Percentiles rank a stretch among this genome's conserved stretches.
Evolutionary conservation across 176 grass and related monocot species (phyloP).

Genomic region (Sorghum bicolor): Sorghum_bicolor_NCBIv3 NC_012872.2:51262501-51263000

Average conservation of each 20-base stretch:
- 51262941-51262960: too few species aligned
- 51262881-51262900: too few species aligned
- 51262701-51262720: neutral
- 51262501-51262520: conserved; percentile 26
- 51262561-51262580: neutral
- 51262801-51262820: too few species aligned
- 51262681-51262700: neutral
- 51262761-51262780: neutral
- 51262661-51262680: neutral
- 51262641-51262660: neutral
- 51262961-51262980: too few species aligned
- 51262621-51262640: neutral
- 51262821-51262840: too few species aligned
- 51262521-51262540: neutral
- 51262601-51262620: neutral
- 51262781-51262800: too few species aligned
- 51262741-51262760: neutral
- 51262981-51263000: too few species aligned
- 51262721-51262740: neutral
- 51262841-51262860: too few species aligned
- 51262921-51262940: too few species aligned
- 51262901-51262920: too few species aligned
- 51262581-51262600: neutral
- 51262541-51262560: conserved; percentile 27
- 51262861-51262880: too few species aligned